These are phyloP conservation scores for Irineochytrium annulatum DNA, from an alignment of 192 early-diverging fungal genomes.

Conservation along the genomic window DNA sequence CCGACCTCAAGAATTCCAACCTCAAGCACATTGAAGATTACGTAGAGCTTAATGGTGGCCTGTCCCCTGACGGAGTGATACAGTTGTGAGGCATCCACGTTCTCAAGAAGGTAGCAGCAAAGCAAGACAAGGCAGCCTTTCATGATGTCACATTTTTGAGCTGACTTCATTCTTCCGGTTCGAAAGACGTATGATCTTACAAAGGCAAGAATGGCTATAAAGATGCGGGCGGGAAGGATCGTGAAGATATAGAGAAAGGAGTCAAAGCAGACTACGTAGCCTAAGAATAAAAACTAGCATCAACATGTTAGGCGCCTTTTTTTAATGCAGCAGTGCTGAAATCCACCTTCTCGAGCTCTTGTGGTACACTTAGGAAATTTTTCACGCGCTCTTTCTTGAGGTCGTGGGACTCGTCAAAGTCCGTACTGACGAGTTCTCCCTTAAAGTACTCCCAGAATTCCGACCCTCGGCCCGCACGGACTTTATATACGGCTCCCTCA, in stretches of 20 bases:
- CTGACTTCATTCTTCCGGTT: constrained; percentile 49
- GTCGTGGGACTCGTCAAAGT: constrained; percentile 55
- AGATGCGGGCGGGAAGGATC: constrained; percentile 82
- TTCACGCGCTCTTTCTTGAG: constrained; percentile 81
- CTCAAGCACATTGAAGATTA: constrained; percentile 95
- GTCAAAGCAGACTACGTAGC: constrained; percentile 87
- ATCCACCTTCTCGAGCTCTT: constrained; percentile 74
- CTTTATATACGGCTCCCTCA: no score
- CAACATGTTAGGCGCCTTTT: constrained; percentile 30
- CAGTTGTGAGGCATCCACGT: constrained; percentile 80
- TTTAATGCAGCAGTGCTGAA: background rate
- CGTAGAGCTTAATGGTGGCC: constrained; percentile 92
- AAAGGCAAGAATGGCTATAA: constrained; percentile 58
- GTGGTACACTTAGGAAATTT: constrained; percentile 85
- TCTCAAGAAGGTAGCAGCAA: constrained; percentile 70
- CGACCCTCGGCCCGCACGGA: no score
- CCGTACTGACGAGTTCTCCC: constrained; percentile 23
- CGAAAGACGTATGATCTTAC: constrained; percentile 19
- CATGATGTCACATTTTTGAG: constrained; percentile 87
- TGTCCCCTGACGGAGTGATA: constrained; percentile 97
- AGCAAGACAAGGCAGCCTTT: constrained; percentile 77
- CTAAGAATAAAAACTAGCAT: constrained; percentile 78
- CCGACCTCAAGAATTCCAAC: constrained; percentile 32
- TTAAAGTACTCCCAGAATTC: constrained; percentile 28
- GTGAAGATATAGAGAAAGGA: constrained; percentile 95